Evolutionary conservation across 1,284 basidiomycete genomes (phyloP).

Genomic region (Naganishia sp.): DNA sequence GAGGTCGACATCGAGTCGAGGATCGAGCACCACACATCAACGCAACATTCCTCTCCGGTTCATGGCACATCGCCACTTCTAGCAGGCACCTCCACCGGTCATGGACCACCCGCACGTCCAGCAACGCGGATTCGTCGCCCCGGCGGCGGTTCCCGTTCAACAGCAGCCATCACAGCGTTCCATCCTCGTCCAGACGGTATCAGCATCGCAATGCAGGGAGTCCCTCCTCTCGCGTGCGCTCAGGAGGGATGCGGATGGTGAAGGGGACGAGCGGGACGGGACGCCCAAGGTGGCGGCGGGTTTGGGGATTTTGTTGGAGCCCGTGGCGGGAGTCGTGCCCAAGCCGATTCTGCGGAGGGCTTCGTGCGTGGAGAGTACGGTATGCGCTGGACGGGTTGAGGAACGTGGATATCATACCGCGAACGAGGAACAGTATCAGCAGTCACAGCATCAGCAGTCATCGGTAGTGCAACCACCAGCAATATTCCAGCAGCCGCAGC

Average conservation of each 20-base stretch:
- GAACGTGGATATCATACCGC: not conserved
- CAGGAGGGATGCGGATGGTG: not conserved
- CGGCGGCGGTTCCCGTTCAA: not conserved
- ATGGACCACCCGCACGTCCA: conserved; percentile 2
- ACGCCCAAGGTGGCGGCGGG: not conserved
- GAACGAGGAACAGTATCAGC: not conserved
- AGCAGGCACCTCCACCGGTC: too few species aligned
- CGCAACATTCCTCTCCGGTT: too few species aligned
- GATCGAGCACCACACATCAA: not conserved
- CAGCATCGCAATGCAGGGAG: conserved; percentile 5
- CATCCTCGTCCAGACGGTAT: not conserved
- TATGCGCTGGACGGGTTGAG: not conserved
- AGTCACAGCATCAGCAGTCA: not conserved
- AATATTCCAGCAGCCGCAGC: not conserved
- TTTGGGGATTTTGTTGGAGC: not conserved
- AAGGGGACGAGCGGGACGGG: not conserved
- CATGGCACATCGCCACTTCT: too few species aligned
- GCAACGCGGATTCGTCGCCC: conserved; percentile 10
- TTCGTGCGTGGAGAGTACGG: too few species aligned
- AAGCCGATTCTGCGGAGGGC: conserved; percentile 14
- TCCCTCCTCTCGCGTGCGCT: not conserved
- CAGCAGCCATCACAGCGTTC: not conserved
- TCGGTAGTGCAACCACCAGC: not conserved
- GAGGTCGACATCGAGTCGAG: not conserved
- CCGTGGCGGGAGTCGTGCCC: not conserved